These are phyloP conservation scores for Umbelopsis vinacea DNA, from an alignment of 192 early-diverging fungal species.

Conservation along the genomic window DNA sequence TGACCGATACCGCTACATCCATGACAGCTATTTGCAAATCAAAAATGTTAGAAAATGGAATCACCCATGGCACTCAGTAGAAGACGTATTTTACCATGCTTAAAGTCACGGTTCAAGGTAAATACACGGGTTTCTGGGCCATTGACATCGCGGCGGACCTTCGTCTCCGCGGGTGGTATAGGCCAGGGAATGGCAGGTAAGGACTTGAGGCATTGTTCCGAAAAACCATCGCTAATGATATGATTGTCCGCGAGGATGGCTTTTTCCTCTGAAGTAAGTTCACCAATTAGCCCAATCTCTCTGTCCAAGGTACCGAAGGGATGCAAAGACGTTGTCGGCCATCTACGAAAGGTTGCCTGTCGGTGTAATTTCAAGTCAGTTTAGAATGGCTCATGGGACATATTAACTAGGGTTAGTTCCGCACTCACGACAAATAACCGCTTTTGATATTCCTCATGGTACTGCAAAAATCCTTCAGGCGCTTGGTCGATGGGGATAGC, in stretches of 20 bases:
- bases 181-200: constrained; percentile 76
- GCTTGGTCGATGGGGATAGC: constrained; percentile 71
- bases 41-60: no score
- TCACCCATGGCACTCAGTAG: no score
- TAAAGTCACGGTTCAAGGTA: constrained; percentile 82
- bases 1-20: constrained; percentile 78
- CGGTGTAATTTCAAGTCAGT: constrained; percentile 1
- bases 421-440: constrained; percentile 56
- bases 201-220: constrained; percentile 70
- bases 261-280: constrained; percentile 76
- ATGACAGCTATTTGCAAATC: constrained; percentile 31
- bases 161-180: constrained; percentile 71
- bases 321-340: constrained; percentile 65
- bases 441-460: constrained; percentile 57
- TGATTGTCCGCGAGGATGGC: constrained; percentile 79
- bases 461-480: constrained; percentile 66
- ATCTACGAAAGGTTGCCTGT: constrained; percentile 63
- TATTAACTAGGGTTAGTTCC: no score
- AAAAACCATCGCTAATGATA: constrained; percentile 70
- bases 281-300: constrained; percentile 76
- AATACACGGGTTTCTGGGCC: constrained; percentile 64
- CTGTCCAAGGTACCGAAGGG: constrained; percentile 72
- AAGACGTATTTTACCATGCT: constrained; percentile 54
- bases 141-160: constrained; percentile 71
- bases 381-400: neutral